phyloP scores from a whole-genome alignment of 371 early-diverging fungal genomes.

The Batrachochytrium dendrobatidis region DNA sequence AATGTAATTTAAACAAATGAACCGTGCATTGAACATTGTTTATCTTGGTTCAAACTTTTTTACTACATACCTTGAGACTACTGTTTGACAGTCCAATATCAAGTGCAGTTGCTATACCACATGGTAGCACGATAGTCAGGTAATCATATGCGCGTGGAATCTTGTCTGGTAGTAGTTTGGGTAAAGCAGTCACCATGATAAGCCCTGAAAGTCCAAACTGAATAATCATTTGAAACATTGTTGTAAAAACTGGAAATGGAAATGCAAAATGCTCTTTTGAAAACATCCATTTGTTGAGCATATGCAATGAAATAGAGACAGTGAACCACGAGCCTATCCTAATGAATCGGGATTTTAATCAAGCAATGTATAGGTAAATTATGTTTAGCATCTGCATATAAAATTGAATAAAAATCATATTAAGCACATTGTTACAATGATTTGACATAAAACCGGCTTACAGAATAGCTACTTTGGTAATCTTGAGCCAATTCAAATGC shows the following conservation, averaged over 20 bases:
- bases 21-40: too few relatives aligned
- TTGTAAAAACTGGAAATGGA: conserved; percentile 69
- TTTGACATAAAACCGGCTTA: background rate
- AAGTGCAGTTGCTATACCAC: conserved; percentile 78
- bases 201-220: conserved; percentile 51
- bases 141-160: conserved; percentile 22
- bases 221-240: conserved; percentile 57
- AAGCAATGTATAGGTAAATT: too few relatives aligned
- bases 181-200: conserved; percentile 38
- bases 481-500: too few relatives aligned
- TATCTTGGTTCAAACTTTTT: too few relatives aligned
- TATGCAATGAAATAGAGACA: conserved; percentile 64
- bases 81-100: conserved; percentile 87
- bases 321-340: conserved; percentile 34
- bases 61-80: conserved; percentile 47
- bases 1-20: background rate
- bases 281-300: conserved; percentile 90
- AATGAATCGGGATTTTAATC: background rate
- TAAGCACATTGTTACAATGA: background rate
- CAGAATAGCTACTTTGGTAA: background rate
- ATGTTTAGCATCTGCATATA: too few relatives aligned
- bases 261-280: conserved; percentile 68
- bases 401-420: background rate
- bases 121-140: conserved; percentile 58
- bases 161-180: conserved; percentile 22